Conservation (phyloP, 495 filamentous ascomycete species). For the Penicillium flavigenum region DNA sequence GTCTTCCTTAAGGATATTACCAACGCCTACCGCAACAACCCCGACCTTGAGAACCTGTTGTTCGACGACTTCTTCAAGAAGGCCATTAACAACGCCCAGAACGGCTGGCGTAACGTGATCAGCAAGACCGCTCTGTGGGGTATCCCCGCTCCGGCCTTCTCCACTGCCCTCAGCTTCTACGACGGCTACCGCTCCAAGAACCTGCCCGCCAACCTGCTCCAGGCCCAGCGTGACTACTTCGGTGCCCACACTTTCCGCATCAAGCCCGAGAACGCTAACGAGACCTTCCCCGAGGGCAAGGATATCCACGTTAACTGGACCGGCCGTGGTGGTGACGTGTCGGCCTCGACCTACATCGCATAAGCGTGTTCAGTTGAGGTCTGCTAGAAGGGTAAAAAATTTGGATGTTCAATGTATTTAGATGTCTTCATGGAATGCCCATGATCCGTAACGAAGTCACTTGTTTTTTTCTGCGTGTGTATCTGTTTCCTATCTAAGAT, state of each 20-base stretch:
- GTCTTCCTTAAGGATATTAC: constrained; percentile 99
- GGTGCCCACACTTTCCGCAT: constrained; percentile 97
- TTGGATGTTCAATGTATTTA: constrained; percentile 34
- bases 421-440: constrained; percentile 27
- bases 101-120: constrained; percentile 93
- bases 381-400: constrained; percentile 29
- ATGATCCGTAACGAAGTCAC: constrained; percentile 31
- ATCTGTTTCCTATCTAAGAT: neutral
- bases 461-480: constrained; percentile 7
- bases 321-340: constrained; percentile 92
- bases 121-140: constrained; percentile 88
- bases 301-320: constrained; percentile 99
- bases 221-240: constrained; percentile 99
- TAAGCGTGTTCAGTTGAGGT: constrained; percentile 49
- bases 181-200: constrained; percentile 95
- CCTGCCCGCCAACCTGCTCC: constrained; percentile 94
- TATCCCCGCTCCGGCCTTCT: constrained; percentile 93
- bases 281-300: constrained; percentile 79
- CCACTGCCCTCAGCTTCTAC: constrained; percentile 94
- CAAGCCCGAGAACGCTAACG: constrained; percentile 85
- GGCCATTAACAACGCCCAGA: constrained; percentile 94
- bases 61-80: constrained; percentile 99
- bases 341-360: constrained; percentile 94
- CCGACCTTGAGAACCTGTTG: constrained; percentile 94
- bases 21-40: constrained; percentile 88